A percentile compares a stretch with the other conserved stretches of the same genome.
Conservation (phyloP, 352 stramenopile species). For the Phytophthora quininea region DNA sequence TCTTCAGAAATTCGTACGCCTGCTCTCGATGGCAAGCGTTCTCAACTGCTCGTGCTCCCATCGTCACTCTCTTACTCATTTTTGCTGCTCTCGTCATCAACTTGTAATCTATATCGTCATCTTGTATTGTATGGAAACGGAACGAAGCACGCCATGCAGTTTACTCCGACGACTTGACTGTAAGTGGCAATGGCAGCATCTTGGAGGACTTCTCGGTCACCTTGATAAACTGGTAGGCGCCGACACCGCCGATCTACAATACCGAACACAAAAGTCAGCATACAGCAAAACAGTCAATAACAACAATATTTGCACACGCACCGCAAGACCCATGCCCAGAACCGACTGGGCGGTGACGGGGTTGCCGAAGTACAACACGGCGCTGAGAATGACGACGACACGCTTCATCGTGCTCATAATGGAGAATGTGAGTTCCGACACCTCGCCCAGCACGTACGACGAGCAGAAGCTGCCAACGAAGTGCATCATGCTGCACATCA, state of each 20-base stretch:
- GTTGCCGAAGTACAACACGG: constrained; percentile 87
- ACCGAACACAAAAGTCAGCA: not conserved
- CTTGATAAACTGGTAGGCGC: constrained; percentile 83
- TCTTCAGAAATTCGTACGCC: constrained; percentile 30
- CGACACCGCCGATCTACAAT: constrained; percentile 67
- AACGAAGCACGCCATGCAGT: constrained; percentile 11
- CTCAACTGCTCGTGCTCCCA: constrained; percentile 11
- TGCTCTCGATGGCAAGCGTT: constrained; percentile 12
- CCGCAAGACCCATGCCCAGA: constrained; percentile 73
- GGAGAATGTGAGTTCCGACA: constrained; percentile 89
- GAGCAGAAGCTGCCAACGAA: constrained; percentile 84
- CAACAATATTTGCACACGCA: constrained; percentile 18
- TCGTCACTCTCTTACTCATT: constrained; percentile 7
- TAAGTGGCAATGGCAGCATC: constrained; percentile 53
- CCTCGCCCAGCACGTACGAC: constrained; percentile 83
- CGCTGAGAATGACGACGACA: constrained; percentile 86
- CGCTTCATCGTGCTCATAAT: constrained; percentile 93
- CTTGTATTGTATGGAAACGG: constrained; percentile 29
- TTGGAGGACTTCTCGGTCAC: constrained; percentile 58
- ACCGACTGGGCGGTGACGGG: constrained; percentile 73
- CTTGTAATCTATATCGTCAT: constrained; percentile 39
- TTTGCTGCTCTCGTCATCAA: constrained; percentile 8
- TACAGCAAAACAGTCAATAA: constrained; percentile 1
- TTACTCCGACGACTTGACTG: constrained; percentile 49
- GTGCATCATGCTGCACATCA: constrained; percentile 85